phyloP scores from a whole-genome alignment of 2,329 filamentous ascomycete species.

The Corynespora cassiicola region DNA sequence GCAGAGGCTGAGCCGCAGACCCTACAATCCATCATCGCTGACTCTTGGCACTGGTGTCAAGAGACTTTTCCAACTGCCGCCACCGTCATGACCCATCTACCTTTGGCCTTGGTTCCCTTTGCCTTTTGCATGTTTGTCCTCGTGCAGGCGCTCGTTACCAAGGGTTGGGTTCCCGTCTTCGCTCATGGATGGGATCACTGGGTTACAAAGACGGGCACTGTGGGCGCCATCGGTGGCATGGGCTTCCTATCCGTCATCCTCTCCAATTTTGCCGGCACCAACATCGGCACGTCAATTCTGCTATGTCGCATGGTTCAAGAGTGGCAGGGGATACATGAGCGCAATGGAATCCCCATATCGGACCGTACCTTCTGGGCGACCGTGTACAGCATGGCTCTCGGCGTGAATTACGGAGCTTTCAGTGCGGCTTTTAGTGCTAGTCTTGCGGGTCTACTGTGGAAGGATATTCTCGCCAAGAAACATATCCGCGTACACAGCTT shows the following conservation, averaged over 20 bases:
- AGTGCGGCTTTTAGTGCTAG: slow-evolving; percentile 76
- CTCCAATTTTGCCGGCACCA: slow-evolving; percentile 79
- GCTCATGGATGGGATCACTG: slow-evolving; percentile 77
- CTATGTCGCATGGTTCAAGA: slow-evolving; percentile 73
- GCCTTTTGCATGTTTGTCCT: slow-evolving; percentile 78
- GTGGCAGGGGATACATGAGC: slow-evolving; percentile 67
- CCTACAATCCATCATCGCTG: slow-evolving; percentile 57
- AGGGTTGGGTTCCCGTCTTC: slow-evolving; percentile 77
- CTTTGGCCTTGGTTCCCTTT: slow-evolving; percentile 73
- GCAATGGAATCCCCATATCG: slow-evolving; percentile 57
- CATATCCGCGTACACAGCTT: slow-evolving; percentile 68
- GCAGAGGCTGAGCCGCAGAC: slow-evolving; percentile 47
- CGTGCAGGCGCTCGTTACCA: slow-evolving; percentile 74
- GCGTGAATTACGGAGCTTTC: slow-evolving; percentile 78
- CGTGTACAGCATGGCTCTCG: slow-evolving; percentile 76
- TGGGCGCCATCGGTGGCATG: slow-evolving; percentile 75
- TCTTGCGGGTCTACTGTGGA: slow-evolving; percentile 74
- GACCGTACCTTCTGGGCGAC: slow-evolving; percentile 76
- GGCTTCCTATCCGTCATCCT: slow-evolving; percentile 73
- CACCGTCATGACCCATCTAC: slow-evolving; percentile 69
- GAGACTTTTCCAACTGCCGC: slow-evolving; percentile 75
- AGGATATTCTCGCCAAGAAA: slow-evolving; percentile 72
- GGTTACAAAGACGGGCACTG: slow-evolving; percentile 71
- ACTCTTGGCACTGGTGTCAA: slow-evolving; percentile 65
- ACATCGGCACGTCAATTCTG: slow-evolving; percentile 78